Evolutionary conservation across 352 stramenopile genomes (phyloP), one percentile per base, ranked within the genome.

Genomic region (Phytopythium helicoides): DNA sequence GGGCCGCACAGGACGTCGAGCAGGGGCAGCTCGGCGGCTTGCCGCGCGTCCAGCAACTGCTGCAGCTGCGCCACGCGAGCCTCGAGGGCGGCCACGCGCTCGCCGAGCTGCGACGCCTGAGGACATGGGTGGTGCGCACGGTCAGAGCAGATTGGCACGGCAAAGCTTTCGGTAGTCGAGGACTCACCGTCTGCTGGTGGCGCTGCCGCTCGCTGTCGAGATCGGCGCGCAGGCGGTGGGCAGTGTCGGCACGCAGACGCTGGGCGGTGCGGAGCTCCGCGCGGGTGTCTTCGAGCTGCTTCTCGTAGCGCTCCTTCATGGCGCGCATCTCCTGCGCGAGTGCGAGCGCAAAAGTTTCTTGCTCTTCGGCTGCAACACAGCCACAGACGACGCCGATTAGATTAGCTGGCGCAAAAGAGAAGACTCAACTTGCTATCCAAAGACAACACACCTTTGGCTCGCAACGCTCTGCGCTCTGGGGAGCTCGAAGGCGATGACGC

Each of bases 261-360:
- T 86, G 76, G 3, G 54, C 58, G 44, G 63, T 64, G 40, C 64
- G 66, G 9, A 92, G 42, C 47, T 90, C 81, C 4, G 65, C 60
- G 18, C 72, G 58, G n/a, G 95, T 62, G 10, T 83, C 66, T n/a
- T 85, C 67, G 11, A 95, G 46, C 47, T 93, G 68, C 16, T 15
- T 42, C 54, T 90, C 79, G 52, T 88, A 92, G 31, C 75, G 71
- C 11, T 75, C 61, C 45, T 86, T 87, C 71, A 86, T 91, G 22
- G 56, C 61, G 1, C 71, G 58, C 70, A 91, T 90, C 47, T 88
- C 82, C 39, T 80, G 81, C 21, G 71, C 68, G 18, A 90, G 57
- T 26, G 82, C 78, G 11, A 87, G 52, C 6, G 76, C 81, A 37
- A 94, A 94, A 22, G 71, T 89, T 45, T 92, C 80, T 16, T 84